phyloP scores from a whole-genome alignment of 1,284 basidiomycete species.

The Moesziomyces sp. region DNA sequence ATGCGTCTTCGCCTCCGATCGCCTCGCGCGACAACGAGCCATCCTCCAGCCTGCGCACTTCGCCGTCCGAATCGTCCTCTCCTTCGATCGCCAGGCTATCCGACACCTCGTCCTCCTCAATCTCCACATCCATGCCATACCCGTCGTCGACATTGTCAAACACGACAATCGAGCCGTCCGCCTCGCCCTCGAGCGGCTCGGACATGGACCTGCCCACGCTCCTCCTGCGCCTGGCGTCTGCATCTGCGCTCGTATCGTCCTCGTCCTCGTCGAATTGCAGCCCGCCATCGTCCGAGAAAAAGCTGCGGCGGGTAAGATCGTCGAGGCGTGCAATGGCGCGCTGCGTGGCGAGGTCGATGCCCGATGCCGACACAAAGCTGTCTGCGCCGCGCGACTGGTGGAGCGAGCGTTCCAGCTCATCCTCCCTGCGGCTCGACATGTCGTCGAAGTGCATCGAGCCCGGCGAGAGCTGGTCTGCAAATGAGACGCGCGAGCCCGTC shows the following conservation, averaged over 20 bases:
- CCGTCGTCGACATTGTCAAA: conserved; percentile 31
- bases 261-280: conserved; percentile 34
- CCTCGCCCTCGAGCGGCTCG: conserved; percentile 38
- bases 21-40: conserved; percentile 10
- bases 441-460: conserved; percentile 31
- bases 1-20: conserved; percentile 3
- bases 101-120: conserved; percentile 32
- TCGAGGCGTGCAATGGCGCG: conserved; percentile 36
- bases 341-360: conserved; percentile 25
- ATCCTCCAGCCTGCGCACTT: conserved; percentile 15
- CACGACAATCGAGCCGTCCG: conserved; percentile 34
- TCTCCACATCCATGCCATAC: conserved; percentile 8
- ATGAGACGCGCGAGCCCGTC: conserved; percentile 38
- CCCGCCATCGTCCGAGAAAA: conserved; percentile 38
- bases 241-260: conserved; percentile 9
- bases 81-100: conserved; percentile 33
- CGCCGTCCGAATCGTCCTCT: conserved; percentile 32
- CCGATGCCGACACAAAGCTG: conserved; percentile 28
- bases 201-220: conserved; percentile 29
- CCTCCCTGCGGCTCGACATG: conserved; percentile 35
- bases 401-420: conserved; percentile 34
- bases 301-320: conserved; percentile 39
- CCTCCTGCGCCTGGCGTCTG: conserved; percentile 7
- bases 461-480: conserved; percentile 29
- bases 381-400: conserved; percentile 14